A percentile compares a stretch with the other conserved stretches of the same genome.
Evolutionary conservation across 306 rosid species (phyloP).

Genomic region (Gillenia trifoliata): DNA sequence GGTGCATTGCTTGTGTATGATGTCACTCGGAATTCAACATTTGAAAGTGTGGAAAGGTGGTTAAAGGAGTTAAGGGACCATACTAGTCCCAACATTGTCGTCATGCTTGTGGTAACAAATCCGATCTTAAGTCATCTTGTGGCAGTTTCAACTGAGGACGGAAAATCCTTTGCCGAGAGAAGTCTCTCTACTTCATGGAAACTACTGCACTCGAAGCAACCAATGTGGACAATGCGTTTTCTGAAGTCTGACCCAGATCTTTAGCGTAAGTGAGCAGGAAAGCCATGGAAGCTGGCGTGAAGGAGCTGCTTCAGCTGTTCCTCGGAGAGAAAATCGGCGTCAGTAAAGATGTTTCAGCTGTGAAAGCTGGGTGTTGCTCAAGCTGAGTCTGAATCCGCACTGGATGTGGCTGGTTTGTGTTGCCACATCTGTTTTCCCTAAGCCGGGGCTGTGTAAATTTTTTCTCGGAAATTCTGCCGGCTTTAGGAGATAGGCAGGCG

Average conservation of each 20-base stretch:
- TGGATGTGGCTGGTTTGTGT: slow-evolving; percentile 25
- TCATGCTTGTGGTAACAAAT: slow-evolving; percentile 59
- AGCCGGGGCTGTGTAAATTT: slow-evolving; percentile 27
- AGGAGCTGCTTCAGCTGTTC: slow-evolving; percentile 31
- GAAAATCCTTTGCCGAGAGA: slow-evolving; percentile 47
- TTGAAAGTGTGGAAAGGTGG: slow-evolving; percentile 54
- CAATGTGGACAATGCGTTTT: slow-evolving; percentile 45
- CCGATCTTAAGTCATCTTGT: slow-evolving; percentile 54
- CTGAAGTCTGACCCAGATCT: slow-evolving; percentile 48
- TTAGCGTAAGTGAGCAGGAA: slow-evolving; percentile 45
- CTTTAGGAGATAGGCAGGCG: slow-evolving; percentile 16
- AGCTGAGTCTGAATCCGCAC: slow-evolving; percentile 18
- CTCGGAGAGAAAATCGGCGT: slow-evolving; percentile 51
- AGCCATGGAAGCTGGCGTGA: slow-evolving; percentile 39
- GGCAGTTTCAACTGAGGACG: slow-evolving; percentile 56
- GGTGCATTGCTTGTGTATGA: slow-evolving; percentile 59
- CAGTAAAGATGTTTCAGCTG: slow-evolving; percentile 43
- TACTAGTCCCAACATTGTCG: slow-evolving; percentile 54
- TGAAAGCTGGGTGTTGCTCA: slow-evolving; percentile 49
- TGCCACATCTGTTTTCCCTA: slow-evolving; percentile 11
- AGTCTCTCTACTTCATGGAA: slow-evolving; percentile 55
- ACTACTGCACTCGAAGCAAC: slow-evolving; percentile 57
- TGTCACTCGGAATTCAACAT: slow-evolving; percentile 53
- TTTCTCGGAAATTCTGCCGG: slow-evolving; percentile 2
- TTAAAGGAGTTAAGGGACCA: slow-evolving; percentile 54